Base-by-base conservation (phyloP, 2,329 filamentous ascomycete genomes). In the Lomentospora prolificans region DNA sequence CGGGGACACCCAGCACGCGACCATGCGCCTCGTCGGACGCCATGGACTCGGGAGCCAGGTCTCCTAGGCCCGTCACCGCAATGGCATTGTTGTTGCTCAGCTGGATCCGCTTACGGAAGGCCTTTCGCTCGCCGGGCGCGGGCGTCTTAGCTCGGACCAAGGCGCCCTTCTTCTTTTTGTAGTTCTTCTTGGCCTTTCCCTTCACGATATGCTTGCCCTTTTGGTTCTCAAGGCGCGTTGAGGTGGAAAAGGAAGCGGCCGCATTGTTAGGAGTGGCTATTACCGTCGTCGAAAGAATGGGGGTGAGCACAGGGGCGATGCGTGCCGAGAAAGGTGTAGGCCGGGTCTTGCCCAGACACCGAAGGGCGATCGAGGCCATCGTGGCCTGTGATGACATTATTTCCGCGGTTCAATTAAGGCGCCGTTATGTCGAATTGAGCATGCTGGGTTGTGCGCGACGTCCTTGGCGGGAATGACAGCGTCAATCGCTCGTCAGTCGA, bases 11-110 rank as follows among this genome's bases (percentile, higher is more conserved):
- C 54, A 90, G 72, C 28, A 97, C 80, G 58, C 79, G 79, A 33
- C 87, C 89, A 8, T 79, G 72, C 53, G 80, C 78, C 31, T 75
- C 74, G 28, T 73, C 70, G 55, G 78, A 73, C 17, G 78, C 69
- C 70, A 86, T 72, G 46, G 77, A 79, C 59, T 78, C 73, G 8
- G 71, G 66, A 10, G 71, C 76, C 55, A 95, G 66, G 51, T 85
- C 78, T 58, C 77, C 72, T 62, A 95, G 75, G 9, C 82, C 87
- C 24, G 75, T 67, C 6, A 97, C 86, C 58, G 86, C 82, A 36
- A 96, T 75, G 52, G 94, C 94, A 72, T 96, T 97, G 70, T 89
- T 87, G 73, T 97, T 99, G 76, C 87, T 92, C 58, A 99, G 82
- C 58, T 95, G 84, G 64, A 99, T 89, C 62, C 89, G 84, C 75